These are phyloP conservation scores for Aphanomyces cochlioides DNA, from an alignment of 352 stramenopile genomes.

Conservation along the genomic window DNA sequence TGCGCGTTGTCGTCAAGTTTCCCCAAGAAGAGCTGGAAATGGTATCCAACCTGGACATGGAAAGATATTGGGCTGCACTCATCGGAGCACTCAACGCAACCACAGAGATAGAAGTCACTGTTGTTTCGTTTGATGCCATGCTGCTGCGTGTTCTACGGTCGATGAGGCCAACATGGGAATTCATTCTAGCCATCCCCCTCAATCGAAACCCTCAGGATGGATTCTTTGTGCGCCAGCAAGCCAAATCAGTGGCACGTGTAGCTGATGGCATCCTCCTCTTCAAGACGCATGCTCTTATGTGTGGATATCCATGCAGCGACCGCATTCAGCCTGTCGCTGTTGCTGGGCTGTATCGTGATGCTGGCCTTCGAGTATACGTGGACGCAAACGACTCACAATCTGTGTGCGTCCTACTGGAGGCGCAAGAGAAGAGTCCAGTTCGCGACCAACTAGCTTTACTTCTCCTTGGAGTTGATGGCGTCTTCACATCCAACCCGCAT, in stretches of 20 bases:
- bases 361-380: slow-evolving; percentile 18
- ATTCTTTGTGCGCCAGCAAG: neutral
- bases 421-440: neutral
- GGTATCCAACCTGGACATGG: neutral
- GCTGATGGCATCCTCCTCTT: slow-evolving; percentile 20
- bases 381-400: slow-evolving; percentile 6
- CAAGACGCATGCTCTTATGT: slow-evolving; percentile 5
- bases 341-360: slow-evolving; percentile 10
- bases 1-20: slow-evolving; percentile 13
- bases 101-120: neutral
- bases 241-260: slow-evolving; percentile 5
- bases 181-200: neutral
- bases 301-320: neutral
- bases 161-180: neutral
- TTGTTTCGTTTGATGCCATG: slow-evolving; percentile 11
- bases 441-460: slow-evolving; percentile 10
- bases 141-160: slow-evolving; percentile 3
- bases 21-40: slow-evolving; percentile 2
- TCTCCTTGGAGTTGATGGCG: slow-evolving; percentile 19
- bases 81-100: neutral
- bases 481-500: slow-evolving; percentile 27
- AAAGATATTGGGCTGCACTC: slow-evolving; percentile 1
- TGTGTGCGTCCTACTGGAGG: neutral
- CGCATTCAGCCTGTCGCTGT: slow-evolving; percentile 1
- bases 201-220: neutral